Conservation (phyloP, 805 yeast species). For the Cyberlindnera sargentensis region DNA sequence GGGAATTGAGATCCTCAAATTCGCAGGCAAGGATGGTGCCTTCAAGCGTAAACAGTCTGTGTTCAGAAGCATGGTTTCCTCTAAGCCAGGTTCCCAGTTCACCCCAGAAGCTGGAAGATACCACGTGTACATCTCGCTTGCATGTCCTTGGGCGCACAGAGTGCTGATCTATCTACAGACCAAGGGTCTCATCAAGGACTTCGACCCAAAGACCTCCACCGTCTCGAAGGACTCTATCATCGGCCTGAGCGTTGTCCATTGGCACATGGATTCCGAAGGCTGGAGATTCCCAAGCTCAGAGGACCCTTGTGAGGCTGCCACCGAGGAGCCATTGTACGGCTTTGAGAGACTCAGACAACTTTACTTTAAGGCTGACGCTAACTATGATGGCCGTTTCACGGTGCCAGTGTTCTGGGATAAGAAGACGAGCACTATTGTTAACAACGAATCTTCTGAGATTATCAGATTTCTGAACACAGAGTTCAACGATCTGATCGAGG, state of each 20-base stretch:
- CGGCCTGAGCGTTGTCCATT: conserved; percentile 75
- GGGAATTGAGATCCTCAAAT: conserved; percentile 36
- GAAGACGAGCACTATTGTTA: conserved; percentile 75
- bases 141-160: conserved; percentile 96
- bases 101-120: conserved; percentile 76
- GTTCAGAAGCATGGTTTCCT: conserved; percentile 63
- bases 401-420: conserved; percentile 94
- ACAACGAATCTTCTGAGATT: conserved; percentile 86
- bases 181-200: conserved; percentile 58
- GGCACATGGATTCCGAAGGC: conserved; percentile 83
- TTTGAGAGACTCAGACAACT: conserved; percentile 57
- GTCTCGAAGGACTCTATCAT: conserved; percentile 38
- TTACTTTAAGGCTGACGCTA: conserved; percentile 68
- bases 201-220: conserved; percentile 24
- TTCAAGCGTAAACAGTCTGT: conserved; percentile 44
- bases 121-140: conserved; percentile 78
- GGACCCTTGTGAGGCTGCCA: conserved; percentile 34
- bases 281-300: conserved; percentile 69
- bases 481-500: conserved; percentile 51
- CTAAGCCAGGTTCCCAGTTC: conserved; percentile 51
- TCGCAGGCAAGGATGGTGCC: conserved; percentile 47
- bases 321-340: conserved; percentile 56
- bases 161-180: conserved; percentile 64
- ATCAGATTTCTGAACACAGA: conserved; percentile 76
- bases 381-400: conserved; percentile 77